Percentiles rank a stretch among this genome's conserved stretches.
Evolutionary conservation across 129 eudicot species (phyloP).

Genomic region (Artemisia annua): DNA sequence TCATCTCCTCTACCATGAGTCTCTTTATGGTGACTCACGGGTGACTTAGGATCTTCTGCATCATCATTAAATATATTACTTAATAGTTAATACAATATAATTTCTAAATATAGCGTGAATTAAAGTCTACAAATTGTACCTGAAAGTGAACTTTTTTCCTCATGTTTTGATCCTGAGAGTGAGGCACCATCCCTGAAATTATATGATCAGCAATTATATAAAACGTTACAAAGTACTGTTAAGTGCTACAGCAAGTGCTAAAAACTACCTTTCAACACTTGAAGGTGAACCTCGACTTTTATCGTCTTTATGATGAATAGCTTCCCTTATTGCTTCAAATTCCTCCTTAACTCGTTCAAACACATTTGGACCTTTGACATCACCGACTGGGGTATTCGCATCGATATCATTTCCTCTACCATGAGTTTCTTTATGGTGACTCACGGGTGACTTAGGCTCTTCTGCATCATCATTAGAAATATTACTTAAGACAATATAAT

Average conservation of each 20-base stretch:
- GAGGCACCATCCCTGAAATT: constrained; percentile 41
- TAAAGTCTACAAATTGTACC: constrained; percentile 30
- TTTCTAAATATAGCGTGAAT: not conserved
- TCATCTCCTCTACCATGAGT: too few species aligned
- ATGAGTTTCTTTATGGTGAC: constrained; percentile 64
- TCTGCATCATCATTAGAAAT: constrained; percentile 26
- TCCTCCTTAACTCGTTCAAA: too few species aligned
- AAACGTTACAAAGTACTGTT: not conserved
- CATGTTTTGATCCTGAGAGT: constrained; percentile 26
- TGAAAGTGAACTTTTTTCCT: constrained; percentile 34
- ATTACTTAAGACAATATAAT: not conserved
- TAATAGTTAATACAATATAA: not conserved
- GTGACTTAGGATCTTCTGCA: constrained; percentile 42
- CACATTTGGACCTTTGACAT: too few species aligned
- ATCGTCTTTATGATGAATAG: constrained; percentile 26
- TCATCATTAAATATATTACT: not conserved
- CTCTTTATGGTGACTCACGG: too few species aligned
- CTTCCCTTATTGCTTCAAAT: too few species aligned
- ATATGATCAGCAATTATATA: not conserved
- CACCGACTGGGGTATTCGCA: constrained; percentile 57
- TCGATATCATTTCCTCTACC: constrained; percentile 67
- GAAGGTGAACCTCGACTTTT: constrained; percentile 32
- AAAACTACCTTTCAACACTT: constrained; percentile 29
- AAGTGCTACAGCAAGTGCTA: not conserved
- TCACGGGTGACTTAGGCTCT: constrained; percentile 35